Evolutionary conservation across 257 asterid genomes (phyloP).

Genomic region (Penstemon eatonii): DNA sequence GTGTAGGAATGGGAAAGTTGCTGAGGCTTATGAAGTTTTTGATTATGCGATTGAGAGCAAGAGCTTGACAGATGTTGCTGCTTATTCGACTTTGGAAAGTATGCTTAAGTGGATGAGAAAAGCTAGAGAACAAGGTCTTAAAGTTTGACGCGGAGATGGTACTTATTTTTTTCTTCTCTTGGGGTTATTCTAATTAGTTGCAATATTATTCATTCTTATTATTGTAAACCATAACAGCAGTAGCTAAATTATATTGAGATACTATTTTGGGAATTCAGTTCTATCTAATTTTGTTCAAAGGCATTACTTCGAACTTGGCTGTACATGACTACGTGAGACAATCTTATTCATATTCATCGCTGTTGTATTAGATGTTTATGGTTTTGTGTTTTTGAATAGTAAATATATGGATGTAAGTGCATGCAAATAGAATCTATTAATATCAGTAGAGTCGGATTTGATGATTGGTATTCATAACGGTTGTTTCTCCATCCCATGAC

Average conservation of each 20-base stretch:
- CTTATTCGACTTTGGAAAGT: slow-evolving; percentile 78
- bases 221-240: neutral
- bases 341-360: neutral
- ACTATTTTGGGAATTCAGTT: neutral
- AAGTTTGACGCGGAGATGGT: slow-evolving; percentile 39
- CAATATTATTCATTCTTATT: neutral
- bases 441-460: no score
- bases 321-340: neutral
- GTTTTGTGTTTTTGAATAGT: neutral
- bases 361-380: no score
- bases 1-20: slow-evolving; percentile 80
- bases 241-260: neutral
- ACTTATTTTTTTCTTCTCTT: slow-evolving; percentile 14
- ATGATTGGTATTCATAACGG: no score
- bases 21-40: slow-evolving; percentile 83
- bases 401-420: neutral
- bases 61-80: slow-evolving; percentile 75
- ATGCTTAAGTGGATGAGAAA: slow-evolving; percentile 82
- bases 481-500: no score
- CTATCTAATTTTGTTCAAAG: neutral
- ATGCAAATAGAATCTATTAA: no score
- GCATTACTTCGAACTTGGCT: slow-evolving; percentile 6
- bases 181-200: neutral
- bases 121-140: slow-evolving; percentile 82
- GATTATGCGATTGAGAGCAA: slow-evolving; percentile 90